These are phyloP conservation scores for Corynascus novoguineensis DNA, from an alignment of 495 filamentous ascomycete species.

Conservation along the genomic window DNA sequence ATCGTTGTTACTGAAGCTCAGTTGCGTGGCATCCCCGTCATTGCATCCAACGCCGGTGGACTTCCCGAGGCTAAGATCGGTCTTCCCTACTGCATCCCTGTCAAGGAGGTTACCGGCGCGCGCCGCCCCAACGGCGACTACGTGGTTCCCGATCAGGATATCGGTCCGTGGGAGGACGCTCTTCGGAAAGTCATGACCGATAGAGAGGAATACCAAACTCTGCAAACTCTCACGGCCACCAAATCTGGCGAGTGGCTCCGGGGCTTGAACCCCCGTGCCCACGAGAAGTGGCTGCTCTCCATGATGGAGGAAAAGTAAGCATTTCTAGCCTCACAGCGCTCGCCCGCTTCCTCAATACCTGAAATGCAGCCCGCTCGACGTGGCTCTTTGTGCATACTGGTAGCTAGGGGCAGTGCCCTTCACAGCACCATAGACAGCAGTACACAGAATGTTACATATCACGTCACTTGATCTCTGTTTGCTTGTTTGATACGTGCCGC, in stretches of 20 bases:
- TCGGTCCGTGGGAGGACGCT: constrained; percentile 19
- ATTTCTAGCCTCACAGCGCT: background rate
- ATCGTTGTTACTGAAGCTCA: constrained; percentile 32
- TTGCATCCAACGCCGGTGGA: constrained; percentile 30
- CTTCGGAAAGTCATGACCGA: constrained; percentile 21
- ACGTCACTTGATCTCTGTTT: background rate
- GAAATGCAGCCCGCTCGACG: background rate
- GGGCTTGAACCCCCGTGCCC: constrained; percentile 16
- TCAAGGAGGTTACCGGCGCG: constrained; percentile 25
- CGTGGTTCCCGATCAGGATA: constrained; percentile 26
- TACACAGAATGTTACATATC: constrained; percentile 11
- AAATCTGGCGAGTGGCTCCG: constrained; percentile 21
- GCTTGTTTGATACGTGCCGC: background rate
- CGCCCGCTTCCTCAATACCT: background rate
- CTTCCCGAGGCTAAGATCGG: constrained; percentile 30
- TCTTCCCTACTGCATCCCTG: constrained; percentile 26
- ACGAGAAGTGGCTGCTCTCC: constrained; percentile 28
- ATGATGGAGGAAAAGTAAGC: constrained; percentile 21
- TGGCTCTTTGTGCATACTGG: constrained; percentile 3
- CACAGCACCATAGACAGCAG: constrained; percentile 1
- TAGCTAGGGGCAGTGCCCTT: constrained; percentile 1
- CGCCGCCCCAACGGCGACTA: constrained; percentile 23
- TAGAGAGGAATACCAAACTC: constrained; percentile 14
- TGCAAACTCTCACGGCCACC: constrained; percentile 16
- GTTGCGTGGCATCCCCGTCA: constrained; percentile 31